Evolutionary conservation across 768 basidiomycete genomes (phyloP), one percentile per base, ranked within the genome.

Genomic region (Phlebiopsis gigantea): DNA sequence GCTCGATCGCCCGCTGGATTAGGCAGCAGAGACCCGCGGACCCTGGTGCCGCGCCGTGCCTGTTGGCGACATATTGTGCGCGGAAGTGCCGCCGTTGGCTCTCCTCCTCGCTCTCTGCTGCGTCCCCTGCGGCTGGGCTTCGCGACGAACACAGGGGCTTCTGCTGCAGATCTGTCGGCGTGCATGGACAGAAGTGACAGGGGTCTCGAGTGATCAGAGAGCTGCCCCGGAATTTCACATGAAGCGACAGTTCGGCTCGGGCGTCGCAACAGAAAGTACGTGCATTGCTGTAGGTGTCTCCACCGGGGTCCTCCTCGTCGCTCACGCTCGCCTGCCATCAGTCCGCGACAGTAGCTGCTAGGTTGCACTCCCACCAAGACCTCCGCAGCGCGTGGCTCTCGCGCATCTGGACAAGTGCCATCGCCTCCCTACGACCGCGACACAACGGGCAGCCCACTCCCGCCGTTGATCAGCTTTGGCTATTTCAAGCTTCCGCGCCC

Each of bases 191-290:
- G 54, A 30, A 43, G 48, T 44, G 56, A 8, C 56, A 29, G 56
- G 42, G 56, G 56, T 51, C 47, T 43, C 41, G 34, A 15, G 47
- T 48, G 48, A 57, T 57, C 56, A 57, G 26, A 31, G 56, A 41
- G 30, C 25, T 12, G 17, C 39, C 47, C 24, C 47, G 56, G 47
- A 50, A 57, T 57, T 57, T 57, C 56, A 57, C 56, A 57, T 57
- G 31, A 24, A 2, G 54, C 54, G 54, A 43, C 22, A 14, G 42
- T 25, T 55, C 44, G 34, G 34, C 34, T 17, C 17, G 34, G 34
- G 34, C 34, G 34, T 39, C 44, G 44, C 24, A 10, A 25, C n/a
- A 25, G n/a, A 45, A 12, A 45, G n/a, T n/a, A n/a, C n/a, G n/a
- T n/a, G n/a, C n/a, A n/a, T n/a, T n/a, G n/a, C n/a, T n/a, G n/a